phyloP scores from a whole-genome alignment of 78 protist genomes.

The Dictyostelium citrinum region DNA sequence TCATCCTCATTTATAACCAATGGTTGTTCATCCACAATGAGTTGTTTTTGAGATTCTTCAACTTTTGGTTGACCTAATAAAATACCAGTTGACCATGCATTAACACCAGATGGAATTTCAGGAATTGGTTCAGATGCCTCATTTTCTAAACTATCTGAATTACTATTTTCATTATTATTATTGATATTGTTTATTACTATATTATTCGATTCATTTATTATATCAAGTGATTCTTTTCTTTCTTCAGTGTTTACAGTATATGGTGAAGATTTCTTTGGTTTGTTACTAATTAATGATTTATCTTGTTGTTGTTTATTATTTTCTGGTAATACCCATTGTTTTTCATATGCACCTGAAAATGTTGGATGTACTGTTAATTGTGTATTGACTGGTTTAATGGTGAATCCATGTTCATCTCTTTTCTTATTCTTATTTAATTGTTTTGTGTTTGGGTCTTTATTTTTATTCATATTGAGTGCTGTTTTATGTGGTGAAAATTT shows the following conservation, averaged over 20 bases:
- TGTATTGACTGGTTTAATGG: not conserved
- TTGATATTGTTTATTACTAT: not conserved
- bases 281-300: not conserved
- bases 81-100: conserved; percentile 78
- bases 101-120: conserved; percentile 61
- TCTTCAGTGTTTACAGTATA: conserved; percentile 16
- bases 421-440: not conserved
- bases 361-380: not conserved
- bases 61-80: conserved; percentile 14
- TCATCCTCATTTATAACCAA: conserved; percentile 1
- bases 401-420: conserved; percentile 11
- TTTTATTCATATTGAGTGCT: not conserved
- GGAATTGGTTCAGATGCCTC: conserved; percentile 12
- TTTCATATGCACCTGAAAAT: not conserved
- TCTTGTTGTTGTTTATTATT: not conserved
- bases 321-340: not conserved
- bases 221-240: not conserved
- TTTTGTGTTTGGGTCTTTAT: not conserved
- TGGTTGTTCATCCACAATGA: not conserved
- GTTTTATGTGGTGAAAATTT: conserved; percentile 51
- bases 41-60: not conserved
- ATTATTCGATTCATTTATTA: not conserved
- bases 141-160: not conserved
- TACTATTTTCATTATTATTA: not conserved
- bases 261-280: not conserved